Percentiles rank a stretch among this genome's conserved stretches.
phyloP scores from a whole-genome alignment of 2,329 filamentous ascomycete species.

The Aureobasidium melanogenum region DNA sequence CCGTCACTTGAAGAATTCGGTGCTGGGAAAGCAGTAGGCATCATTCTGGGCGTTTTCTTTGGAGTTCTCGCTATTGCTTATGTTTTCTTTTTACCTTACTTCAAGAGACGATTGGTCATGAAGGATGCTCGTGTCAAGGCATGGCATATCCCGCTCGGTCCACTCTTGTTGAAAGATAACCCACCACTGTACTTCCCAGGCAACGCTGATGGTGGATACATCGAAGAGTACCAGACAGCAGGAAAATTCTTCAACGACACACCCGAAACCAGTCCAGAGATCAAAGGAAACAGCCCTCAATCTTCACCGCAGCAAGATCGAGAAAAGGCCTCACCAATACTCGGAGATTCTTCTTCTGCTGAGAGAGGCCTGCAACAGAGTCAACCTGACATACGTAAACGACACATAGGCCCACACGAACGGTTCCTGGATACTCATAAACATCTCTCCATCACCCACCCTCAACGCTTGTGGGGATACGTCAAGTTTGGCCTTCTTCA shows the following conservation, averaged over 20 bases:
- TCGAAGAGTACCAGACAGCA: neutral
- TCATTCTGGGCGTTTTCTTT: constrained; percentile 36
- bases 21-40: constrained; percentile 32
- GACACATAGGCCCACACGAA: neutral
- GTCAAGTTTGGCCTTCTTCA: neutral
- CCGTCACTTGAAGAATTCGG: neutral
- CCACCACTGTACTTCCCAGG: constrained; percentile 37
- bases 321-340: neutral
- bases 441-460: neutral
- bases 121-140: constrained; percentile 24
- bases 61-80: constrained; percentile 33
- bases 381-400: neutral
- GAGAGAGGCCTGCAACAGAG: neutral
- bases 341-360: neutral
- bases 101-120: constrained; percentile 23
- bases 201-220: constrained; percentile 37
- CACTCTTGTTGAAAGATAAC: constrained; percentile 22
- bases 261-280: neutral
- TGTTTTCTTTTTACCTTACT: constrained; percentile 30
- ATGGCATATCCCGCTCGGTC: constrained; percentile 26
- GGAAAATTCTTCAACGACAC: neutral
- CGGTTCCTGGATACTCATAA: neutral
- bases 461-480: neutral
- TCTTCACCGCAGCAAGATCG: neutral
- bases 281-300: neutral